phyloP scores from a whole-genome alignment of 352 stramenopile species.

The Phytophthora europaea region DNA sequence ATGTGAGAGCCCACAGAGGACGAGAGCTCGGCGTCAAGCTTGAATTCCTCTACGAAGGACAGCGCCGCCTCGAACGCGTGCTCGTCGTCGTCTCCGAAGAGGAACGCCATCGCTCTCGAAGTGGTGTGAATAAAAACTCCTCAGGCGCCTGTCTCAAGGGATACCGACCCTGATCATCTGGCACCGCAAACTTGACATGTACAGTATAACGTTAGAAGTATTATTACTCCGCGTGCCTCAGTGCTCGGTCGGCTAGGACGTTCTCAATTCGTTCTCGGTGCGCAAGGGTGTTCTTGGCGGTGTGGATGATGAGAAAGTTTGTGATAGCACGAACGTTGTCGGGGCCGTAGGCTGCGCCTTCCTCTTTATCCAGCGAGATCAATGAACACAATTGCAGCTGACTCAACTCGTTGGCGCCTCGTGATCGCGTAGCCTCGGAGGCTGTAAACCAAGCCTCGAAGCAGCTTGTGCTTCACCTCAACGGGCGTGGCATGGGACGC shows the following conservation, averaged over 20 bases:
- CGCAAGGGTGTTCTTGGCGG: slow-evolving; percentile 40
- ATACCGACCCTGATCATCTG: background rate
- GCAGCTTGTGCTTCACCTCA: slow-evolving; percentile 58
- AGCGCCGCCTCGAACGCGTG: slow-evolving; percentile 29
- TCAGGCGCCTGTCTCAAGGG: slow-evolving; percentile 23
- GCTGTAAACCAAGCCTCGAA: slow-evolving; percentile 41
- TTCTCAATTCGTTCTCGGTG: slow-evolving; percentile 60
- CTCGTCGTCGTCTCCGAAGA: slow-evolving; percentile 19
- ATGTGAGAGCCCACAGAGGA: background rate
- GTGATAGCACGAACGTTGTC: slow-evolving; percentile 45
- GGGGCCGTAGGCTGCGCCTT: slow-evolving; percentile 30
- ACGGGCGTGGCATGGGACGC: slow-evolving; percentile 50
- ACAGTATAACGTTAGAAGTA: too few species aligned
- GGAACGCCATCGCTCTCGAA: slow-evolving; percentile 20
- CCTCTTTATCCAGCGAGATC: slow-evolving; percentile 51
- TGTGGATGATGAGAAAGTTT: slow-evolving; percentile 50
- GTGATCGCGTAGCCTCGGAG: slow-evolving; percentile 68
- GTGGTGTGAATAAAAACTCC: slow-evolving; percentile 2
- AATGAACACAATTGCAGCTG: slow-evolving; percentile 61
- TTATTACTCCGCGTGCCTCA: slow-evolving; percentile 7
- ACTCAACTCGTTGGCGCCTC: slow-evolving; percentile 39
- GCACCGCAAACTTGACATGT: too few species aligned
- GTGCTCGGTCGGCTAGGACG: slow-evolving; percentile 29
- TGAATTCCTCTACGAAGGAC: slow-evolving; percentile 37
- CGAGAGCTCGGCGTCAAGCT: slow-evolving; percentile 2